Evolutionary conservation across 306 rosid species (phyloP).

Genomic region (Sphenostylis stenocarpa): DNA sequence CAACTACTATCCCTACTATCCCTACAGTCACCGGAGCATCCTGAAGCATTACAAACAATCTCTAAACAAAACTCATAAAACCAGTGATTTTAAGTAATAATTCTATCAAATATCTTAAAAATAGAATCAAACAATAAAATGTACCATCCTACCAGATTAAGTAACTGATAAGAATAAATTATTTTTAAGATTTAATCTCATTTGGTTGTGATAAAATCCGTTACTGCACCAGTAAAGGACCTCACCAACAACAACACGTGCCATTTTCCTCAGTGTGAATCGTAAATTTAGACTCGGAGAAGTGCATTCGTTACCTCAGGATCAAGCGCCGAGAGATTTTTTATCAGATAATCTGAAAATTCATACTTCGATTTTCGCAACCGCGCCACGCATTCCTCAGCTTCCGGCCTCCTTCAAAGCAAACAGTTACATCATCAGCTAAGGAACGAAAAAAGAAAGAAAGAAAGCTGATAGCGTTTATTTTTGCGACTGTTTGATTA

Average conservation of each 20-base stretch:
- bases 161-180: background rate
- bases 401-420: slow-evolving; percentile 53
- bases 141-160: background rate
- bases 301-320: slow-evolving; percentile 64
- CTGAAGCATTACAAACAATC: background rate
- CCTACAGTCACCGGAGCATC: background rate
- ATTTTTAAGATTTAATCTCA: background rate
- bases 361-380: slow-evolving; percentile 34
- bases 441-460: background rate
- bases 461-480: background rate
- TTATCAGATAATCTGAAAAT: slow-evolving; percentile 44
- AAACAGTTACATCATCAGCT: background rate
- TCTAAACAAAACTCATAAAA: background rate
- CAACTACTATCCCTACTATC: background rate
- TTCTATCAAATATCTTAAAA: background rate
- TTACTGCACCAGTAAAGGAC: background rate
- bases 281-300: background rate
- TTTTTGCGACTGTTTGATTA: slow-evolving; percentile 15
- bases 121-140: background rate
- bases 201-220: background rate
- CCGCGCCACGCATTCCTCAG: slow-evolving; percentile 37
- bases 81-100: background rate
- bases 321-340: slow-evolving; percentile 74
- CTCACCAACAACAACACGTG: background rate
- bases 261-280: background rate